These are phyloP conservation scores for Vigna nakashimae DNA, from an alignment of 306 rosid genomes.

Conservation along the genomic window DNA sequence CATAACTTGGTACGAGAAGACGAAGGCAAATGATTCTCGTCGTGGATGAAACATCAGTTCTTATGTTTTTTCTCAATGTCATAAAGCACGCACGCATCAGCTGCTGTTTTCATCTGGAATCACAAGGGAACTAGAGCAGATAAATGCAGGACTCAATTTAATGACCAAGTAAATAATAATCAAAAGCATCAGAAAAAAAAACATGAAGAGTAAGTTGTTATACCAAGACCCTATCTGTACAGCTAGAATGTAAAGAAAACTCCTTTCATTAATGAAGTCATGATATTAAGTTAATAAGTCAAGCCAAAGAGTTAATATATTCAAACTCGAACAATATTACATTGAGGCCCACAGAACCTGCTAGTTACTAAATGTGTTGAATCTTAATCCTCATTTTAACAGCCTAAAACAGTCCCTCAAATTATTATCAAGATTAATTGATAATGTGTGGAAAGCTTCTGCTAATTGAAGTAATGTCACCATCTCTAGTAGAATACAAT, in stretches of 20 bases:
- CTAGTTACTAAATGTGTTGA: background rate
- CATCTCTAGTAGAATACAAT: background rate
- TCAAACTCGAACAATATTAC: conserved; percentile 4
- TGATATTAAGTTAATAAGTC: conserved; percentile 14
- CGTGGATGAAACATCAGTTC: conserved; percentile 50
- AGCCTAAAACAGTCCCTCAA: conserved; percentile 1
- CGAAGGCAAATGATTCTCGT: conserved; percentile 21
- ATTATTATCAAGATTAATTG: no score
- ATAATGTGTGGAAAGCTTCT: background rate
- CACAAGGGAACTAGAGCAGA: conserved; percentile 21
- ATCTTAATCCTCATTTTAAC: conserved; percentile 19
- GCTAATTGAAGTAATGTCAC: background rate
- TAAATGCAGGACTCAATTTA: conserved; percentile 19
- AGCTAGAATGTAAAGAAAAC: conserved; percentile 25
- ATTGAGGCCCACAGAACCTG: background rate
- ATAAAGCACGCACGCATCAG: conserved; percentile 75
- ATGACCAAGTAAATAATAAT: conserved; percentile 27
- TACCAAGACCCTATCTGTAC: conserved; percentile 9
- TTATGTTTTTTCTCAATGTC: conserved; percentile 74
- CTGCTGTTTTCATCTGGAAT: conserved; percentile 88
- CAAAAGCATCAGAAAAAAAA: conserved; percentile 5
- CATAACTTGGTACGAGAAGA: conserved; percentile 11
- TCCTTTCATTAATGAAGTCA: conserved; percentile 3
- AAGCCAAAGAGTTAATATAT: background rate
- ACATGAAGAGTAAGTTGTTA: conserved; percentile 9